These are phyloP conservation scores for Mortierella polycephala DNA, from an alignment of 371 early-diverging fungal species.

Conservation along the genomic window DNA sequence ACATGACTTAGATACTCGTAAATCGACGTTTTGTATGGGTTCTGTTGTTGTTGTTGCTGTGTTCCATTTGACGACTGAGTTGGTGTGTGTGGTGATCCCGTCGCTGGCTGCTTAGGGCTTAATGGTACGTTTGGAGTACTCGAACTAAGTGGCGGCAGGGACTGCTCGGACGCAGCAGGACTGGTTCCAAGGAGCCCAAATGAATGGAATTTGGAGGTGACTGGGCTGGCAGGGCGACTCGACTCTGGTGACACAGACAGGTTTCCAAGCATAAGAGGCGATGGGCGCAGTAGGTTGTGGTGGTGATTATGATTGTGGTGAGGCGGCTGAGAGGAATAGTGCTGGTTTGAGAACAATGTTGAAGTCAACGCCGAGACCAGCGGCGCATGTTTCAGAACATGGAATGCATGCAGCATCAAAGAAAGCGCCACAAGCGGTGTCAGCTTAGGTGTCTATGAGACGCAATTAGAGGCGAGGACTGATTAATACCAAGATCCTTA, in stretches of 20 bases:
- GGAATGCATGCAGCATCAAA: constrained; percentile 52
- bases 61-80: not conserved
- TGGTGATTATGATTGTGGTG: constrained; percentile 8
- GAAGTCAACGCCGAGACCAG: constrained; percentile 50
- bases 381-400: constrained; percentile 53
- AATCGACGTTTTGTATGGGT: constrained; percentile 47
- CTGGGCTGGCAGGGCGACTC: constrained; percentile 48
- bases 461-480: no score
- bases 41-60: constrained; percentile 22
- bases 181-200: constrained; percentile 47
- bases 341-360: constrained; percentile 52
- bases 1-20: constrained; percentile 42
- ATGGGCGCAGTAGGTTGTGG: constrained; percentile 14
- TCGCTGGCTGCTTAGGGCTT: constrained; percentile 3
- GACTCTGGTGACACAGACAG: constrained; percentile 34
- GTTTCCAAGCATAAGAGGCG: constrained; percentile 22
- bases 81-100: not conserved
- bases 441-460: constrained; percentile 28
- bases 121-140: constrained; percentile 3
- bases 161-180: constrained; percentile 24
- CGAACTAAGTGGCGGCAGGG: not conserved
- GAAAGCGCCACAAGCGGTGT: constrained; percentile 48
- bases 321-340: constrained; percentile 6
- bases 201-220: constrained; percentile 47
- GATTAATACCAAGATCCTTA: no score